Evolutionary conservation across 352 stramenopile species (phyloP).

Genomic region (Phytopythium litorale): DNA sequence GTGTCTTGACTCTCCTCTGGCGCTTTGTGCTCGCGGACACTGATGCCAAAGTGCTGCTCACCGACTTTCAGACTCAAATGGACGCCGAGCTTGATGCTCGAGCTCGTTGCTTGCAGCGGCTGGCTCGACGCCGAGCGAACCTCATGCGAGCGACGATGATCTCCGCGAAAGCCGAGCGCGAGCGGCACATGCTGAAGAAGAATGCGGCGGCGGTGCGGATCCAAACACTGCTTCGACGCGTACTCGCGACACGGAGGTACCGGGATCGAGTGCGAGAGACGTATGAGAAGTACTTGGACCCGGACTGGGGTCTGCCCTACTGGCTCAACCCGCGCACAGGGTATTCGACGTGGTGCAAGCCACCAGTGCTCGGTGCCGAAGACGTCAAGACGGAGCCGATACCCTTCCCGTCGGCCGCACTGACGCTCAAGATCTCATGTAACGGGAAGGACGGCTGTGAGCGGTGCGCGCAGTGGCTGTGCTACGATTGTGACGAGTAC

Average conservation of each 20-base stretch:
- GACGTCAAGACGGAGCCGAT: slow-evolving; percentile 48
- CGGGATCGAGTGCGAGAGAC: slow-evolving; percentile 26
- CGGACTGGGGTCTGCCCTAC: slow-evolving; percentile 55
- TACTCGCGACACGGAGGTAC: slow-evolving; percentile 32
- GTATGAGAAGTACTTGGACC: slow-evolving; percentile 77
- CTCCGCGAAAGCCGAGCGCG: slow-evolving; percentile 16
- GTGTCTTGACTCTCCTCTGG: slow-evolving; percentile 44
- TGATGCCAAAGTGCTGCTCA: slow-evolving; percentile 9
- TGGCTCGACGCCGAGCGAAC: slow-evolving; percentile 22
- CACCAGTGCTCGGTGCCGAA: slow-evolving; percentile 34
- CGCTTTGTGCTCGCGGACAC: slow-evolving; percentile 33
- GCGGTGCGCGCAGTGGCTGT: slow-evolving; percentile 54
- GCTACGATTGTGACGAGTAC: slow-evolving; percentile 50
- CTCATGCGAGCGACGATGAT: slow-evolving; percentile 20
- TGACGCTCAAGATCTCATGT: slow-evolving; percentile 37
- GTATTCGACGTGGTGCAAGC: slow-evolving; percentile 73
- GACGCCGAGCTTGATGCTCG: neutral
- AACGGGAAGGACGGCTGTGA: slow-evolving; percentile 36
- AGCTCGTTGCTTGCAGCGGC: slow-evolving; percentile 22
- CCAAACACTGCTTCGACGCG: slow-evolving; percentile 24
- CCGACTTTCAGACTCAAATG: neutral
- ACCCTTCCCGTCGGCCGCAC: slow-evolving; percentile 33
- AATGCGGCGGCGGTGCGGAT: slow-evolving; percentile 22
- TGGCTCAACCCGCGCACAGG: slow-evolving; percentile 67
- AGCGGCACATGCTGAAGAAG: slow-evolving; percentile 10